These are phyloP conservation scores for Fraxinus platypoda DNA, from an alignment of 305 asterid genomes.

Conservation along the genomic window DNA sequence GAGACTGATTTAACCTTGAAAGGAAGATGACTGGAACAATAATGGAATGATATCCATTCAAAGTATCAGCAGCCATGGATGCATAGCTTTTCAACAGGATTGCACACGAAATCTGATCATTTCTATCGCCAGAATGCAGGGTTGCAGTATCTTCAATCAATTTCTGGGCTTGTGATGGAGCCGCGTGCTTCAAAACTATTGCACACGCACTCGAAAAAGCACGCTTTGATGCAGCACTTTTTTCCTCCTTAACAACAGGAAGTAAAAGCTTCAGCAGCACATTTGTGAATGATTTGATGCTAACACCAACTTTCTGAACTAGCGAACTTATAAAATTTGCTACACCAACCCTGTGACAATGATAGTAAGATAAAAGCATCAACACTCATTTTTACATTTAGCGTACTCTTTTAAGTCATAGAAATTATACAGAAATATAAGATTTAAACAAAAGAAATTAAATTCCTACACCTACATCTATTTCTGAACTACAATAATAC, in stretches of 20 bases:
- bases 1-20: constrained; percentile 62
- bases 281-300: constrained; percentile 76
- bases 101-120: constrained; percentile 90
- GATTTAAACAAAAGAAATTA: neutral
- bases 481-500: neutral
- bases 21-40: constrained; percentile 85
- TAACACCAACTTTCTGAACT: constrained; percentile 81
- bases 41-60: constrained; percentile 74
- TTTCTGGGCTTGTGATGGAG: constrained; percentile 83
- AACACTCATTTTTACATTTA: neutral
- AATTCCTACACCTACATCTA: neutral
- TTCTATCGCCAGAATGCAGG: constrained; percentile 83
- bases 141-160: constrained; percentile 80
- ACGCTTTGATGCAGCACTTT: constrained; percentile 77
- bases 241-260: constrained; percentile 90
- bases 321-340: constrained; percentile 77
- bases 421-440: neutral
- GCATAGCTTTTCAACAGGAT: constrained; percentile 80
- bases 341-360: constrained; percentile 80
- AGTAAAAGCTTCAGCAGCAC: constrained; percentile 79
- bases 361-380: constrained; percentile 21
- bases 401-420: neutral
- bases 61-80: constrained; percentile 81
- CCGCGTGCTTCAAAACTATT: constrained; percentile 71
- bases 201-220: constrained; percentile 98